Evolutionary conservation across 768 basidiomycete genomes (phyloP), one percentile per base, ranked within the genome.

Genomic region (Ramaria sp.): DNA sequence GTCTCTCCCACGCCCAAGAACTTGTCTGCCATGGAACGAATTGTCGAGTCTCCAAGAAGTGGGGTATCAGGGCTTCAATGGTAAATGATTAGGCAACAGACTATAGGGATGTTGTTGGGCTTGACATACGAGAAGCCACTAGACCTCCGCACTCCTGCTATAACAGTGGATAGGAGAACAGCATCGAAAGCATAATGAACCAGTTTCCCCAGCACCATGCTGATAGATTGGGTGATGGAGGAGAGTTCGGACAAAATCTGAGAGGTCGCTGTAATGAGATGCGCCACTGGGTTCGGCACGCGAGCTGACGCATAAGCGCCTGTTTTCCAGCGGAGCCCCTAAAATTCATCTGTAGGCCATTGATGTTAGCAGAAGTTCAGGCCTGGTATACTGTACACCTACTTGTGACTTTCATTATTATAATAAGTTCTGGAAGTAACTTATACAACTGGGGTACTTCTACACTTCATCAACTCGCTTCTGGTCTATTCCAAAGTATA

Each of bases 1-100:
- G 84, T 81, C 69, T 97, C 95, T 50, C 95, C 95, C 24, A 92
- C 72, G 34, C 83, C 80, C 49, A 98, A 74, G 64, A 91, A 93
- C 56, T 76, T 79, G 61, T 96, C 88, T 2, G 88, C 82, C 9
- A 89, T 68, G 16, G 81, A 78, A 48, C 87, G 84, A 13, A 83
- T 58, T 8, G 86, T 92, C 1, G 85, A 76, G 63, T 97, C 91
- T 37, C 86, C 71, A 57, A 98, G 85, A 9, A 69, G 62, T 42
- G 74, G 71, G 16, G 86, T 79, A 61, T 90, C 72, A 24, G 83
- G 75, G 27, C 92, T 91, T 57, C 50, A 50, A 48, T 43, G 6
- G 34, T 57, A 43, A 39, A 47, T 45, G 57, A 51, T 13, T 12
- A 37, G 34, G 54, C 49, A 45, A 38, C 59, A 45, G 50, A 34